Conservation (phyloP, 306 rosid species). For the Gastrolobium bilobum region DNA sequence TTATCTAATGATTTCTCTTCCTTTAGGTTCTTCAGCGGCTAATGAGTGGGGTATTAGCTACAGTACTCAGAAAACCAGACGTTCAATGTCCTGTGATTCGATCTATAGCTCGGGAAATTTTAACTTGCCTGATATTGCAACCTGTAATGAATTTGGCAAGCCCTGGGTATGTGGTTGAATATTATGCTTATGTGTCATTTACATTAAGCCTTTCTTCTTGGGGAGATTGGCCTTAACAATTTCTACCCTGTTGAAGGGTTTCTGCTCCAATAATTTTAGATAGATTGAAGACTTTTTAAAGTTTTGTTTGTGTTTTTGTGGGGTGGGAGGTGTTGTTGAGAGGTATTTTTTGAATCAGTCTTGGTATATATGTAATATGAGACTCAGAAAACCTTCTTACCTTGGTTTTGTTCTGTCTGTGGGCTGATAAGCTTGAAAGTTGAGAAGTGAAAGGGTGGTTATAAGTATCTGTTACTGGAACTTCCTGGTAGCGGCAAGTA, state of each 20-base stretch:
- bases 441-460: slow-evolving; percentile 4
- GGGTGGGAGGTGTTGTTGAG: background rate
- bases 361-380: slow-evolving; percentile 6
- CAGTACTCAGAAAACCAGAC: slow-evolving; percentile 85
- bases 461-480: slow-evolving; percentile 1
- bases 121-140: slow-evolving; percentile 89
- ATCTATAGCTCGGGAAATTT: slow-evolving; percentile 91
- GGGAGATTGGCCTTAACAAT: slow-evolving; percentile 3
- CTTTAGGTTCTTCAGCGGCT: slow-evolving; percentile 86
- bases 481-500: background rate
- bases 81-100: slow-evolving; percentile 87
- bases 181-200: slow-evolving; percentile 31
- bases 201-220: slow-evolving; percentile 38
- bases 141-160: slow-evolving; percentile 87
- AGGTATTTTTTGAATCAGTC: background rate
- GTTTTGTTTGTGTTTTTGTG: background rate
- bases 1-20: slow-evolving; percentile 51
- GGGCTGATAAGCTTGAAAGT: slow-evolving; percentile 16
- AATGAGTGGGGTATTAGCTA: slow-evolving; percentile 83
- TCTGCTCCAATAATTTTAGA: slow-evolving; percentile 12
- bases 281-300: background rate
- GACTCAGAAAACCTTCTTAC: background rate
- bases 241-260: slow-evolving; percentile 28
- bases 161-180: slow-evolving; percentile 80
- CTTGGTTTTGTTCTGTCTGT: background rate